phyloP scores from a whole-genome alignment of 352 stramenopile genomes.

The Globisporangium nagaii region DNA sequence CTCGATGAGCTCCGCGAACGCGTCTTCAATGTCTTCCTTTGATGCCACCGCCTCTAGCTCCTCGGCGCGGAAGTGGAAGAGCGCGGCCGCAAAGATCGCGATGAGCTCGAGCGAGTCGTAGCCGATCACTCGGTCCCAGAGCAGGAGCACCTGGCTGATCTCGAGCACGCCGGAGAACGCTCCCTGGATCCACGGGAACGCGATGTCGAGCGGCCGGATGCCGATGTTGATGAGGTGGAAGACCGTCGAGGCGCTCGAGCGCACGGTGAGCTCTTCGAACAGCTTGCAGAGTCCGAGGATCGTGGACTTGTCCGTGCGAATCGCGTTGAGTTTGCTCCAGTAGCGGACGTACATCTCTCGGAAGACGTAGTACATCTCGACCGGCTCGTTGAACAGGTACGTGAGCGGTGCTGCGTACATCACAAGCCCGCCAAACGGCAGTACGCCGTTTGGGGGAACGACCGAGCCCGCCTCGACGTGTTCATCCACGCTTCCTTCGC shows the following conservation, averaged over 20 bases:
- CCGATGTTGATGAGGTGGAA: constrained; percentile 60
- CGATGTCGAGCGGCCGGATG: constrained; percentile 59
- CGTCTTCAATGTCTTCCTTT: constrained; percentile 49
- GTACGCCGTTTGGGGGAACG: constrained; percentile 60
- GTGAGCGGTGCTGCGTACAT: constrained; percentile 68
- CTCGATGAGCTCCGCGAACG: constrained; percentile 67
- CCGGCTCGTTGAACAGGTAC: constrained; percentile 62
- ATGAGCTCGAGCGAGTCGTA: constrained; percentile 69
- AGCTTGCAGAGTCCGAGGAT: constrained; percentile 69
- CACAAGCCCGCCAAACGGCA: constrained; percentile 68
- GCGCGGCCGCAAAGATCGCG: constrained; percentile 57
- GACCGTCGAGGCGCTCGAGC: constrained; percentile 39
- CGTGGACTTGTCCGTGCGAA: constrained; percentile 42
- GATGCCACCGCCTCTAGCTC: constrained; percentile 38
- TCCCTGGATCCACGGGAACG: constrained; percentile 76
- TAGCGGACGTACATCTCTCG: constrained; percentile 74
- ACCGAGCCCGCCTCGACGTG: background rate
- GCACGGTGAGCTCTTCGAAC: constrained; percentile 60
- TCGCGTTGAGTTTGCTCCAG: constrained; percentile 73
- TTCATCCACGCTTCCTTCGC: background rate
- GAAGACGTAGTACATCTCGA: constrained; percentile 72
- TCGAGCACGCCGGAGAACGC: constrained; percentile 75
- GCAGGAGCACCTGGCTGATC: constrained; percentile 64
- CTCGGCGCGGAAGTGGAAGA: constrained; percentile 65
- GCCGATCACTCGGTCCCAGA: constrained; percentile 73